Evolutionary conservation across 1,284 basidiomycete species (phyloP).

Genomic region (Sanguinoderma infundibulare): DNA sequence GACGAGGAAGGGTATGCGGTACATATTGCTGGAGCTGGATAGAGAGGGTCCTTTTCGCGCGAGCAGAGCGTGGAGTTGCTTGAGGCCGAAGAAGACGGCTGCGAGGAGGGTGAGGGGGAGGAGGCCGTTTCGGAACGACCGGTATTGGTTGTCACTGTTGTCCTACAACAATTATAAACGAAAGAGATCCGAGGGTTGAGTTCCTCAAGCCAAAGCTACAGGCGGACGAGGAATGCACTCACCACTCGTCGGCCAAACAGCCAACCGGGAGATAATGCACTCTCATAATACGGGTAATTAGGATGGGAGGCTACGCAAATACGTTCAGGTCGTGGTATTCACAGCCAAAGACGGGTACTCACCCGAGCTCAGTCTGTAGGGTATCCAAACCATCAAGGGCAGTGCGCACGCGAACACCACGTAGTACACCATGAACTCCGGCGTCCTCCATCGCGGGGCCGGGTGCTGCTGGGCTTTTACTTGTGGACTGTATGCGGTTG

Average conservation of each 20-base stretch:
- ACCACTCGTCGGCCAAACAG: slow-evolving; percentile 69
- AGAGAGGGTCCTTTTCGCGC: neutral
- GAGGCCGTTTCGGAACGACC: slow-evolving; percentile 79
- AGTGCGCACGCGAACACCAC: slow-evolving; percentile 66
- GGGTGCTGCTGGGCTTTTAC: slow-evolving; percentile 29
- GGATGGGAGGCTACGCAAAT: slow-evolving; percentile 62
- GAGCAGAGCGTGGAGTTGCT: slow-evolving; percentile 36
- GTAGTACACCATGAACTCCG: slow-evolving; percentile 86
- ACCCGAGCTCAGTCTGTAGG: slow-evolving; percentile 79
- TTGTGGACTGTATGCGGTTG: slow-evolving; percentile 40
- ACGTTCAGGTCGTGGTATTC: neutral
- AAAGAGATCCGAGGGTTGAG: neutral
- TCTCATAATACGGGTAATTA: slow-evolving; percentile 71
- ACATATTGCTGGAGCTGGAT: slow-evolving; percentile 11
- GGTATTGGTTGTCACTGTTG: slow-evolving; percentile 86
- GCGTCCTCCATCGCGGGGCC: slow-evolving; percentile 74
- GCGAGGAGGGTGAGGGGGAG: slow-evolving; percentile 61
- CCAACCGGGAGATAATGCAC: slow-evolving; percentile 71
- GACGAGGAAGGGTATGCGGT: slow-evolving; percentile 34
- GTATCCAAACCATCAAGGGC: slow-evolving; percentile 83
- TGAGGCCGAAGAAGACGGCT: slow-evolving; percentile 48
- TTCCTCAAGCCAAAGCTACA: neutral
- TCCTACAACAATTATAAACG: slow-evolving; percentile 55
- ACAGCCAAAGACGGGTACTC: slow-evolving; percentile 37
- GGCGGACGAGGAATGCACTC: slow-evolving; percentile 37